These are phyloP conservation scores for Nematocida sp. DNA, from an alignment of 371 early-diverging fungal genomes.

Conservation along the genomic window DNA sequence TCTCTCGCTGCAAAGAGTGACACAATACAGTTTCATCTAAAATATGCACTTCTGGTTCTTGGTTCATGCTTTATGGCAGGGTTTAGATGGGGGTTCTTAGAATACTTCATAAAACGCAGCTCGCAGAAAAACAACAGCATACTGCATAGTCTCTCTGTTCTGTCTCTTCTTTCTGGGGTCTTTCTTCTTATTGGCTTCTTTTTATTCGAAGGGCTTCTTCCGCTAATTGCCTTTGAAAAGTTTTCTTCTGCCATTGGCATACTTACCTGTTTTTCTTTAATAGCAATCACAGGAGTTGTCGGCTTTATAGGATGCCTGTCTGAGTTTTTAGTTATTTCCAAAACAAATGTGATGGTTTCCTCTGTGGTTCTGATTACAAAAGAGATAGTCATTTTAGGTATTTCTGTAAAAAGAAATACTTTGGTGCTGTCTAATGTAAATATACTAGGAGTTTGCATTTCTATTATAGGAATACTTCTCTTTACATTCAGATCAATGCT, in stretches of 20 bases:
- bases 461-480: constrained; percentile 66
- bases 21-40: constrained; percentile 35
- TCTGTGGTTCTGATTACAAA: constrained; percentile 66
- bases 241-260: constrained; percentile 47
- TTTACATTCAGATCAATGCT: constrained; percentile 39
- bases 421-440: constrained; percentile 60
- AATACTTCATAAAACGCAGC: constrained; percentile 65
- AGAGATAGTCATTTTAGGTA: constrained; percentile 68
- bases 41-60: constrained; percentile 54
- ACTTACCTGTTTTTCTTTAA: constrained; percentile 51
- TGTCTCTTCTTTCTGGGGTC: constrained; percentile 66
- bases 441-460: constrained; percentile 64
- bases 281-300: constrained; percentile 56
- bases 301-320: constrained; percentile 62
- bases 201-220: constrained; percentile 58
- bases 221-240: constrained; percentile 61
- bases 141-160: constrained; percentile 60
- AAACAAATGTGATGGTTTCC: constrained; percentile 67
- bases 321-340: constrained; percentile 67
- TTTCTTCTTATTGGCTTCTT: constrained; percentile 61
- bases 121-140: constrained; percentile 56
- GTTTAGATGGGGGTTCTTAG: constrained; percentile 70
- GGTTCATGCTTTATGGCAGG: constrained; percentile 68
- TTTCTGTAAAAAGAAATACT: constrained; percentile 58
- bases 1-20: constrained; percentile 64